phyloP scores from a whole-genome alignment of 2,329 filamentous ascomycete species.

The Aureobasidium lini region DNA sequence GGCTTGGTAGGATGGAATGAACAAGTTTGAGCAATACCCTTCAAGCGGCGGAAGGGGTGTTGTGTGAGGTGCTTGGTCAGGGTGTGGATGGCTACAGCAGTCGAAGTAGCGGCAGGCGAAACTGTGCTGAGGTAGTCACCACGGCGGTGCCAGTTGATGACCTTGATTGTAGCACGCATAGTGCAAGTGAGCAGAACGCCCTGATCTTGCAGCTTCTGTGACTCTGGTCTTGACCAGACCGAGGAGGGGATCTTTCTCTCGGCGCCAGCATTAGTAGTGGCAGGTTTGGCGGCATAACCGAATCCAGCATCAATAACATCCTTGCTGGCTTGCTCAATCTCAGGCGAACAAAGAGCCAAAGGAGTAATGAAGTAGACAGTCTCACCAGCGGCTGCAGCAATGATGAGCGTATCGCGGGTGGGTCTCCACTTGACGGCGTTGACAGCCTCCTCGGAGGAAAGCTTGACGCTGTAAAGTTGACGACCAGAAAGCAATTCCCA shows the following conservation, averaged over 20 bases:
- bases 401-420: constrained; percentile 67
- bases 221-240: constrained; percentile 73
- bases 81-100: constrained; percentile 85
- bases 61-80: constrained; percentile 92
- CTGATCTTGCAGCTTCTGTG: constrained; percentile 60
- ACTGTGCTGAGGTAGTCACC: constrained; percentile 94
- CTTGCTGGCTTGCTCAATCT: constrained; percentile 62
- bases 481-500: constrained; percentile 84
- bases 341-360: constrained; percentile 32
- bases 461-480: constrained; percentile 75
- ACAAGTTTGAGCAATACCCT: constrained; percentile 74
- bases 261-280: constrained; percentile 41
- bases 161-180: constrained; percentile 62
- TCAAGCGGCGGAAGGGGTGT: constrained; percentile 75
- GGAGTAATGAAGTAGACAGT: constrained; percentile 77
- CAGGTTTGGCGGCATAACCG: constrained; percentile 69
- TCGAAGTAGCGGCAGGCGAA: constrained; percentile 66
- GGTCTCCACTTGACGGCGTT: constrained; percentile 88
- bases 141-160: constrained; percentile 85
- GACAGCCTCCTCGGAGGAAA: constrained; percentile 71
- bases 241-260: constrained; percentile 67
- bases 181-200: constrained; percentile 76
- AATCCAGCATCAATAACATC: constrained; percentile 82
- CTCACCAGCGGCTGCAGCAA: constrained; percentile 79
- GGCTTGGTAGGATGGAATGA: constrained; percentile 92